Base-by-base conservation (phyloP, 495 filamentous ascomycete species). In the Penicillium silybi region DNA sequence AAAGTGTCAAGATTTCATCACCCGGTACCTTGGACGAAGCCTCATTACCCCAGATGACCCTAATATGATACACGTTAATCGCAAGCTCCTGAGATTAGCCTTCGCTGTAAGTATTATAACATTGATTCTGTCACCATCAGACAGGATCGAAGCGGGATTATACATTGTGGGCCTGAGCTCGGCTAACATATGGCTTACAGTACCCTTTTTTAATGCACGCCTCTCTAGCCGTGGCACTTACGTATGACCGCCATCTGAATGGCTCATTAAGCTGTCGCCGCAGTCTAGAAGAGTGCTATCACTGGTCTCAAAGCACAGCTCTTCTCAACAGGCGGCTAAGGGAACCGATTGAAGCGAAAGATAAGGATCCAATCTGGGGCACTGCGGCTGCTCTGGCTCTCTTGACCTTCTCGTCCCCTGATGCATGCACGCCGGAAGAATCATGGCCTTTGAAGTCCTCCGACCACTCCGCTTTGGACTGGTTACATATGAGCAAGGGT, bases 181-280 rank as follows among this genome's bases (percentile, higher is more conserved):
- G 27, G 39, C 63, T 74, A 51, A 71, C 45, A 50, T 23, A 29
- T 51, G 9, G 2, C 29, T 49, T 48, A 46, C 34, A 77, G 74
- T 53, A 76, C 50, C 74, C 75, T 13, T 73, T 56, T 44, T 52
- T 79, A 48, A 77, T 79, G 74, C 75, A 79, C 51, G 70, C 69
- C 41, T 66, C 68, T 46, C 61, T 77, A 41, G 70, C 69, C 1
- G 63, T 76, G 48, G 66, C 73, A 25, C 47, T 69, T 35, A 60
- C 69, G 34, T 71, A 79, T 50, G 73, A 79, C 57, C 72, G 72
- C 49, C 54, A 75, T 57, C 60, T 72, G 9, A 73, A 67, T 54
- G 26, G 37, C 27, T 44, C 62, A 1, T 11, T 44, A 22, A 41
- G 27, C 44, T 16, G 11, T 40, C 63, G 49, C 18, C 69, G 68